A percentile compares a stretch with the other conserved stretches of the same genome.
Evolutionary conservation across 2,329 filamentous ascomycete genomes (phyloP).

Genomic region (Apiospora arundinis): DNA sequence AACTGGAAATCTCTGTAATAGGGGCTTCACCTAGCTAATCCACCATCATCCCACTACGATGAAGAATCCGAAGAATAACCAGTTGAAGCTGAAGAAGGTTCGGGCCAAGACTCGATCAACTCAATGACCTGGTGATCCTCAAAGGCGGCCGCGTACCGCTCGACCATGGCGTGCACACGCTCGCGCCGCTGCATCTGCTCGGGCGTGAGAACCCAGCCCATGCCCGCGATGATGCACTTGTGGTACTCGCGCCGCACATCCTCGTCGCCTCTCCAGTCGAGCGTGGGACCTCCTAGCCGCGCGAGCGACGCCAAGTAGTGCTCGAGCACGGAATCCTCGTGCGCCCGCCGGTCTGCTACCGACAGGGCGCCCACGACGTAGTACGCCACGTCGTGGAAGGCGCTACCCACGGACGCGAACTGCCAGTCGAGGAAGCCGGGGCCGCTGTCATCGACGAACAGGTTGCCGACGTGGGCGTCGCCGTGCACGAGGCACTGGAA

Average conservation of each 20-base stretch:
- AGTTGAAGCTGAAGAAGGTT: not conserved
- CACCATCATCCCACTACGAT: not conserved
- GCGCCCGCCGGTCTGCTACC: constrained; percentile 45
- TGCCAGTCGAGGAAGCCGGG: constrained; percentile 52
- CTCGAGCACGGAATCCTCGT: constrained; percentile 46
- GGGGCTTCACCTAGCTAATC: too few relatives aligned
- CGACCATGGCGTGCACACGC: constrained; percentile 40
- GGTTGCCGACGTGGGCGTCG: constrained; percentile 51
- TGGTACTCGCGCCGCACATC: constrained; percentile 40
- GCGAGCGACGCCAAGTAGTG: constrained; percentile 44
- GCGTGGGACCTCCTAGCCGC: constrained; percentile 39
- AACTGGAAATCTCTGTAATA: not conserved
- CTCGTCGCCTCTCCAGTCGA: constrained; percentile 37
- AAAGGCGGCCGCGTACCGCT: constrained; percentile 43
- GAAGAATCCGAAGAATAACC: not conserved
- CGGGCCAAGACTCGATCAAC: constrained; percentile 26
- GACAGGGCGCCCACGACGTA: constrained; percentile 46
- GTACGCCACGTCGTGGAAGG: constrained; percentile 51
- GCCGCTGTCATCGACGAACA: constrained; percentile 45
- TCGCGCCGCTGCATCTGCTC: constrained; percentile 44
- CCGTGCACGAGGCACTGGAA: constrained; percentile 50
- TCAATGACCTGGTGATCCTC: constrained; percentile 47
- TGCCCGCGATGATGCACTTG: constrained; percentile 41
- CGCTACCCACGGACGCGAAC: constrained; percentile 47
- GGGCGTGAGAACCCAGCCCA: constrained; percentile 39